Percentiles rank a stretch among this genome's conserved stretches.
These are phyloP conservation scores for Fusarium azukiicola DNA, from an alignment of 2,329 filamentous ascomycete species.

Conservation along the genomic window DNA sequence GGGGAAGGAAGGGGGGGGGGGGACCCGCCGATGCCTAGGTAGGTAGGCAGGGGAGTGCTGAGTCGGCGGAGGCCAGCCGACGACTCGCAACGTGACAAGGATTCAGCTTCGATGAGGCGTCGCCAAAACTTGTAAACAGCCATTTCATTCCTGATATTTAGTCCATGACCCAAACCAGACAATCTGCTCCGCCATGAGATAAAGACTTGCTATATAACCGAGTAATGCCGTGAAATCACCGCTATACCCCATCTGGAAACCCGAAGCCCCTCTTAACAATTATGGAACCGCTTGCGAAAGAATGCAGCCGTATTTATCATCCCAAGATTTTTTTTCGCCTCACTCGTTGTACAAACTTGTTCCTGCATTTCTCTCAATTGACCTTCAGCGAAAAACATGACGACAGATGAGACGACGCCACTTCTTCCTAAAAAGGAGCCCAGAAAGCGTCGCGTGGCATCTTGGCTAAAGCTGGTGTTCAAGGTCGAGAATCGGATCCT, in stretches of 20 bases:
- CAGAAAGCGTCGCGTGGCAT: conserved; percentile 11
- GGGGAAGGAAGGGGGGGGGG: too few species aligned
- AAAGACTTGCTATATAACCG: conserved; percentile 30
- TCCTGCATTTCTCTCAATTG: conserved; percentile 25
- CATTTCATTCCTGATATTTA: too few species aligned
- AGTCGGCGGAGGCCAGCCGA: too few species aligned
- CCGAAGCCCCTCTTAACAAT: conserved; percentile 39
- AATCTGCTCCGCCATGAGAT: not conserved
- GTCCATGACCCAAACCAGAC: not conserved
- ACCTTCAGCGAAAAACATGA: conserved; percentile 34
- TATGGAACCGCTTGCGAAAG: conserved; percentile 26
- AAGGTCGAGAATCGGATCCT: conserved; percentile 71
- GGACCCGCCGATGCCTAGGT: too few species aligned
- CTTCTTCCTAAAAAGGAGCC: conserved; percentile 42
- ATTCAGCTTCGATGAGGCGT: too few species aligned
- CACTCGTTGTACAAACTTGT: not conserved
- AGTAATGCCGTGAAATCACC: conserved; percentile 25
- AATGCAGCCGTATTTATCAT: conserved; percentile 44
- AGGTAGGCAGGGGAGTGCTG: too few species aligned
- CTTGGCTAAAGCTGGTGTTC: conserved; percentile 48
- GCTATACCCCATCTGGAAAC: conserved; percentile 37
- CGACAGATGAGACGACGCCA: conserved; percentile 51
- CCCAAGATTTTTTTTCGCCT: conserved; percentile 36
- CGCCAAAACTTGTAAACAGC: too few species aligned
- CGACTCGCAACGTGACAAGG: too few species aligned